These are phyloP conservation scores for Dissophora ornata DNA, from an alignment of 192 early-diverging fungal genomes.

Conservation along the genomic window DNA sequence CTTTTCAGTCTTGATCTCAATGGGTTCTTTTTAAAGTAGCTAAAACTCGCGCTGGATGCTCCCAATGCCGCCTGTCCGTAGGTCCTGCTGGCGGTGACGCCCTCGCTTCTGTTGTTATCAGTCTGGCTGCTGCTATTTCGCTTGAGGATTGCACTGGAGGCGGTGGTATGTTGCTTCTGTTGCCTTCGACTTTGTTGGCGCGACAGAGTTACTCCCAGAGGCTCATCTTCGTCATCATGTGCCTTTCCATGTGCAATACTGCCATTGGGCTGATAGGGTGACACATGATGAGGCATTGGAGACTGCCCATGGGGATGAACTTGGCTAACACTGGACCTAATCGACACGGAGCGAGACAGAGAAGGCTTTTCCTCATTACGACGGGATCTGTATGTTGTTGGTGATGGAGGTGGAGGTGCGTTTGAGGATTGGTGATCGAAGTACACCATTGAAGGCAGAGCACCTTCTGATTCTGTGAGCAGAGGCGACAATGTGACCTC, in stretches of 20 bases:
- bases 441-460: no score
- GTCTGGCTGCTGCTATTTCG: neutral
- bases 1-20: no score
- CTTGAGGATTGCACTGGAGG: constrained; percentile 7
- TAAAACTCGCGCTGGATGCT: constrained; percentile 10
- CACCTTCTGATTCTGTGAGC: constrained; percentile 2
- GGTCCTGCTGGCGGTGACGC: no score
- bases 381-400: neutral
- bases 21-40: constrained; percentile 22
- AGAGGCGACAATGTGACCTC: constrained; percentile 5
- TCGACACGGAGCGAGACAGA: constrained; percentile 9
- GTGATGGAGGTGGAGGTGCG: neutral
- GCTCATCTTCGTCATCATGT: constrained; percentile 27
- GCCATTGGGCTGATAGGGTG: neutral
- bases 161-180: neutral
- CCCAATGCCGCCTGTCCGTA: constrained; percentile 4
- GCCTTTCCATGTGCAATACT: neutral
- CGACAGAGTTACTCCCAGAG: constrained; percentile 25
- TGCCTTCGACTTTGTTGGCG: constrained; percentile 24
- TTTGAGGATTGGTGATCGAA: neutral
- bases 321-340: constrained; percentile 23
- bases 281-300: neutral
- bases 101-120: constrained; percentile 1
- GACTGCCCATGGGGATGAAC: neutral
- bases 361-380: neutral